Base-by-base conservation (phyloP, 768 basidiomycete species). In the Podaxis mareebaensis region DNA sequence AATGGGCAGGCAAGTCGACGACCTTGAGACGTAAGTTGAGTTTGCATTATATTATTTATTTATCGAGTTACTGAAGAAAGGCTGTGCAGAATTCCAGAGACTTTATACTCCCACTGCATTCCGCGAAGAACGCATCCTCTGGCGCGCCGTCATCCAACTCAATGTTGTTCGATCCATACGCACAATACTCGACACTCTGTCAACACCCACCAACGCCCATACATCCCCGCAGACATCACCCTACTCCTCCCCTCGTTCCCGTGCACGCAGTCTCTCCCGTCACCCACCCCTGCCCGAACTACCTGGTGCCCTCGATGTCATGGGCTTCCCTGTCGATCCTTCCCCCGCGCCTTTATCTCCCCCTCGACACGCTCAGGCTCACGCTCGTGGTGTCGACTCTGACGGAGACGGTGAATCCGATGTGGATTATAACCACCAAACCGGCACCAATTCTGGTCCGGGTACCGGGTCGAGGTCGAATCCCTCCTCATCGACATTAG, bases 141-240 rank as follows among this genome's bases (percentile, higher is more conserved):
- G 92, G 92, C 85, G 92, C 15, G 85, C 88, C 0, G 85, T 94
- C 52, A 91, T 94, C 62, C 92, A 93, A 69, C 83, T 93, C 67
- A 93, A 93, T 72, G 80, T 94, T 65, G 86, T 92, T 38, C 88
- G 90, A 54, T 92, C 91, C 12, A 78, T 93, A 58, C 88, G 88
- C 58, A 82, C 83, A 30, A 91, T 93, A 61, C 82, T 93, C 59
- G 89, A 90, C 49, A 78, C 87, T 11, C 72, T 76, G 66, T 73
- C 76, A 30, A 38, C 59, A 3, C 49, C 59, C 28, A 36, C 48
- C 20, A 72, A 68, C 61, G 76, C 75, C 17, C 51, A 69, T 13
- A 66, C 71, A 12, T 74, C 78, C 11, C 77, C 69, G 53, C 68
- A 74, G 68, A 68, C 76, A 66, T 74, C 77, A 48, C 73, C 78